Conservation (phyloP, 1,284 basidiomycete species). For the Peniophora sp. region DNA sequence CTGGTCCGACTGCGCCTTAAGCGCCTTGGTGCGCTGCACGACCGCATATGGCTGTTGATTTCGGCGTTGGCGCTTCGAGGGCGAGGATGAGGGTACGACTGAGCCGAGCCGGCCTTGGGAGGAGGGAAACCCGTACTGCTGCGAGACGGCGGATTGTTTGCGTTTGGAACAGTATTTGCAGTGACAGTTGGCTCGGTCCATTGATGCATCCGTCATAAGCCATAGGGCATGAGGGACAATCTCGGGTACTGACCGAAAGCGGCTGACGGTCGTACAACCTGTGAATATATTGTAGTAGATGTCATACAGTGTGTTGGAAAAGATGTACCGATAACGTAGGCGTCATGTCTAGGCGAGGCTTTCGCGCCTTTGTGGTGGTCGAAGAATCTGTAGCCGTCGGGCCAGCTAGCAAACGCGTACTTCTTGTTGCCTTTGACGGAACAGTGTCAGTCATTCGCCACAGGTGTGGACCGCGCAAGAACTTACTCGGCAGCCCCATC, state of each 20-base stretch:
- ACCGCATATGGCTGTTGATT: slow-evolving; percentile 1
- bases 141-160: slow-evolving; percentile 60
- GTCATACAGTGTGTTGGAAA: too few relatives aligned
- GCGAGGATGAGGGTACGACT: slow-evolving; percentile 6
- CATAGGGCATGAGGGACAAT: slow-evolving; percentile 77
- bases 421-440: slow-evolving; percentile 36
- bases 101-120: slow-evolving; percentile 3
- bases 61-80: slow-evolving; percentile 4
- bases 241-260: slow-evolving; percentile 73
- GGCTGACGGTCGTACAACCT: slow-evolving; percentile 36
- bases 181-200: slow-evolving; percentile 43
- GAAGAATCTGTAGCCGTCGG: slow-evolving; percentile 60
- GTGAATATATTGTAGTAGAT: not conserved
- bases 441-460: not conserved
- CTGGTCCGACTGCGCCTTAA: slow-evolving; percentile 25
- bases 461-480: not conserved
- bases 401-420: slow-evolving; percentile 61
- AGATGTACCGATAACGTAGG: slow-evolving; percentile 64
- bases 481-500: slow-evolving; percentile 41
- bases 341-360: slow-evolving; percentile 54
- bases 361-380: slow-evolving; percentile 64
- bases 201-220: slow-evolving; percentile 52
- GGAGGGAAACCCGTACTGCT: slow-evolving; percentile 34
- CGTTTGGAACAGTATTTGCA: slow-evolving; percentile 77
- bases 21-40: slow-evolving; percentile 6